Evolutionary conservation across 306 rosid genomes (phyloP), one percentile per base, ranked within the genome.

Genomic region (Gleditsia sinensis): DNA sequence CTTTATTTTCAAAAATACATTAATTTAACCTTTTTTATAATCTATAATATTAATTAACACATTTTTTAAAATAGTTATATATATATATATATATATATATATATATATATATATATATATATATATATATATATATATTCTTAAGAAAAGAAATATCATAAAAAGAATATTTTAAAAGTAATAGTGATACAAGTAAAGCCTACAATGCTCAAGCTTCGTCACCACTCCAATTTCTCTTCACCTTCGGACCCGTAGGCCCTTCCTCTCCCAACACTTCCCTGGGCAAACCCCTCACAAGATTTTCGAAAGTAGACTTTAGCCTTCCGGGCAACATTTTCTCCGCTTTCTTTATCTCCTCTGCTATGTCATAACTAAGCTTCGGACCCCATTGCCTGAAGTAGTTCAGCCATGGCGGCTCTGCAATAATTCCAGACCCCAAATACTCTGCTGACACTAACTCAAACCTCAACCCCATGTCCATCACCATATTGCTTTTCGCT

Each of bases 211-310:
- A 75, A 7, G 42, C 78, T 83, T 88, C 92, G 45, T 88, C 93
- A 12, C 84, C 87, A 21, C 0, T 67, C 93, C 90, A 88, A 46
- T 16, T 82, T 19, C 13, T 67, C 75, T 88, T 86, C 63, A 82
- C 23, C 78, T 86, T 88, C 2, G 93, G 93, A 50, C 90, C 93
- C 0, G 87, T 86, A 14, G 93, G 93, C 2, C 90, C 90, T 67
- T 83, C 88, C 69, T 84, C 93, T 20, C 90, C 93, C 2, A 82
- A 50, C 6, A 86, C 42, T 57, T 88, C 93, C 72, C 34, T 9
- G 3, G 93, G 93, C 23, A 88, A 37, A 23, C 82, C 73, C 4
- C 21, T 76, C 4, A 86, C 56, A 4, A 81, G 33, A 9, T 59
- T 81, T 39, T 20, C 43, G 8, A 88, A 86, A 5, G 79, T 71